Base-by-base conservation (phyloP, 2,329 filamentous ascomycete genomes). In the Neopestalotiopsis clavispora region DNA sequence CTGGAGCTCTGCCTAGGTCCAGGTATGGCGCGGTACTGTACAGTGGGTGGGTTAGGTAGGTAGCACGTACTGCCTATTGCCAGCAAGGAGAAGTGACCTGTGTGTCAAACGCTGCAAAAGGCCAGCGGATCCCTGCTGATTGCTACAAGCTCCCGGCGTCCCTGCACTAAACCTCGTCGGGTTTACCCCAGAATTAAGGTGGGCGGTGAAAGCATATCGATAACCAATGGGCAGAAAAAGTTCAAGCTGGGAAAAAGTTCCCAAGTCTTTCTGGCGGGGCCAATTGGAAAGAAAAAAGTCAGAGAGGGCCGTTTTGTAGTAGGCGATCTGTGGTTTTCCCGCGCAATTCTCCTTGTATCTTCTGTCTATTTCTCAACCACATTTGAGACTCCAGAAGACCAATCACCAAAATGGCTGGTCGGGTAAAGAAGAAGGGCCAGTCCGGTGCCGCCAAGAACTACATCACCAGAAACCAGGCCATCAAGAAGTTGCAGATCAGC, bases 391-490 rank as follows among this genome's bases (percentile, higher is more conserved):
- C 52, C 32, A 28, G 17, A 13, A 42, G 28, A 14, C 52, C 42
- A 49, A 52, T 12, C 45, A 4, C 66, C 72, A 79, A 72, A 74
- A 89, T 97, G 94, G 89, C 23, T 28, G 23, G 84, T 68, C 91
- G 90, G 77, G 91, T 95, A 76, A 97, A 96, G 90, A 97, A 94
- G 88, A 98, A 95, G 85, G 95, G 95, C 79, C 90, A 93, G 80
- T 87, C 95, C 80, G 96, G 96, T 81, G 92, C 94, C 81, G 94
- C 95, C 84, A 97, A 96, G 85, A 99, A 99, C 88, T 99, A 95
- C 86, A 94, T 99, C 76, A 99, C 96, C 69, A 90, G 96, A 81
- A 98, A 95, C 57, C 94, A 98, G 85, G 96, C 96, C 60, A 94
- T 99, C 76, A 94, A 95, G 82, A 99, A 98, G 85, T 91, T 99